Evolutionary conservation across 2,329 filamentous ascomycete genomes (phyloP), one percentile per base, ranked within the genome.

Genomic region (Penicillium sumatraense): DNA sequence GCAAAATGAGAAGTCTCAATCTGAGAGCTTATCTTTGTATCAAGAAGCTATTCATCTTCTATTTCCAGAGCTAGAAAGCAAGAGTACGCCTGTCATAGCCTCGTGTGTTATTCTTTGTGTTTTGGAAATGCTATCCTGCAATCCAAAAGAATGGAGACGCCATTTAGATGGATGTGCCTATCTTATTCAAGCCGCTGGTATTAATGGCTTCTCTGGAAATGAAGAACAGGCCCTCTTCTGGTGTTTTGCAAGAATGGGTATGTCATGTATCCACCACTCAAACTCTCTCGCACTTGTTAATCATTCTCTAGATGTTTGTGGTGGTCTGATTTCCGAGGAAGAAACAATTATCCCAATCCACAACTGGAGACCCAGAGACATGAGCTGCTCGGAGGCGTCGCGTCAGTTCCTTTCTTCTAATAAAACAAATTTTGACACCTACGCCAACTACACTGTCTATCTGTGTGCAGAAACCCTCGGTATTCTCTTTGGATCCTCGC

Each of bases 221-320:
- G 71, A 81, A 2, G 73, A 81, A 14, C 77, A 82, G 60, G 80
- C 81, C 1, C 66, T 83, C 0, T 83, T 83, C 54, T 83, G 81
- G 81, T 82, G 79, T 52, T 83, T 82, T 66, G 80, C 80, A 0
- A 74, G 80, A 7, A 83, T 83, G 80, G 80, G 72, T 75, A 54
- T 45, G 60, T 56, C 3, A 26, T 23, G 20, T n/a, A 13, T 26
- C 11, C 20, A 23, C 2, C 6, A 44, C 11, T 18, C 10, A n/a
- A 14, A 40, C 10, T 11, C 6, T 5, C 2, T 21, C 1, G 10
- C 55, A 47, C 56, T 59, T 44, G 11, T 27, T 44, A 27, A 27
- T 27, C 49, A 44, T 3, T 21, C 36, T 26, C 26, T 18, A 75
- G 74, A 83, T 59, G 76, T 83, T 21, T 82, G 79, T 51, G 80